These are phyloP conservation scores for Salvia miltiorrhiza DNA, from an alignment of 257 asterid species.

Conservation along the genomic window DNA sequence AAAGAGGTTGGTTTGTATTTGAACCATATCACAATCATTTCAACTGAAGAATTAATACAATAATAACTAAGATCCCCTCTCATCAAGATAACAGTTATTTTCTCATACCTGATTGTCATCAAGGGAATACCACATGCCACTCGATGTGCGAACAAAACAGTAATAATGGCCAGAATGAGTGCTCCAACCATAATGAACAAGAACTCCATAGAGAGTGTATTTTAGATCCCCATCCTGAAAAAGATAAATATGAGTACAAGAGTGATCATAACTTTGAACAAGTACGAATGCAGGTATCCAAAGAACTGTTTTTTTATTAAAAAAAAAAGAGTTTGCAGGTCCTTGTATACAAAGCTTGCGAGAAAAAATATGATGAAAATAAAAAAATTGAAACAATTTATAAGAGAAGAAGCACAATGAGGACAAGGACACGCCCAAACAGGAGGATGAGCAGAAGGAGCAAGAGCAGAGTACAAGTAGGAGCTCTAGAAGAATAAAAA, in stretches of 20 bases:
- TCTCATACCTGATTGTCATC: conserved; percentile 87
- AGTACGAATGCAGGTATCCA: conserved; percentile 1
- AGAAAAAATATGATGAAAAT: background rate
- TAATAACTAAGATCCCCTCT: background rate
- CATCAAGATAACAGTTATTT: background rate
- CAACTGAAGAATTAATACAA: background rate
- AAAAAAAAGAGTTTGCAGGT: background rate
- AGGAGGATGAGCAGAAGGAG: background rate
- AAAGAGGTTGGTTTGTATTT: background rate
- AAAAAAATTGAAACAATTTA: background rate
- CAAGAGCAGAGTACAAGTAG: background rate
- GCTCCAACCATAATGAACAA: conserved; percentile 96
- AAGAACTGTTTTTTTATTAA: background rate
- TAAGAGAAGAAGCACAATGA: background rate
- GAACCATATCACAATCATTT: conserved; percentile 3
- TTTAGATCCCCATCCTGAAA: conserved; percentile 78
- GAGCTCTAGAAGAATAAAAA: background rate
- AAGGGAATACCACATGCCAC: conserved; percentile 94
- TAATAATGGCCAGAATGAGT: conserved; percentile 97
- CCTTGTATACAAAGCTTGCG: background rate
- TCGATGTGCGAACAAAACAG: conserved; percentile 97
- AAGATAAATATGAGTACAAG: background rate
- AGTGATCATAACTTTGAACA: background rate
- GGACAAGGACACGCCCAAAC: background rate
- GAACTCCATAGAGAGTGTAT: conserved; percentile 93